phyloP scores from a whole-genome alignment of 495 filamentous ascomycete genomes.

The Xylaria flabelliformis region DNA sequence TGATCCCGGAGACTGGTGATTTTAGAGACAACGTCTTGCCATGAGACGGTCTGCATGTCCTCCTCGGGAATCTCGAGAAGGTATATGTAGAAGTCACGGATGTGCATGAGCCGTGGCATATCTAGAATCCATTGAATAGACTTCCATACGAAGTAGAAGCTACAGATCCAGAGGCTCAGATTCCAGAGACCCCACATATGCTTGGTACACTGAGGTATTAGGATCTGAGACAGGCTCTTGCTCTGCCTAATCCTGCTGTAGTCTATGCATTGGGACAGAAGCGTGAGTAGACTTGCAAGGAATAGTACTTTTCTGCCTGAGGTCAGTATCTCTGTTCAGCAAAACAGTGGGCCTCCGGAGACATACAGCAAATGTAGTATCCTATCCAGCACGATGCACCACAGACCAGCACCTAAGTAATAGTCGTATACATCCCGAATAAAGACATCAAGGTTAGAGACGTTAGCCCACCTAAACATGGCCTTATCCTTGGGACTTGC shows the following conservation, averaged over 20 bases:
- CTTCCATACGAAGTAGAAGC: slow-evolving; percentile 87
- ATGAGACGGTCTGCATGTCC: slow-evolving; percentile 95
- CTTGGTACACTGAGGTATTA: slow-evolving; percentile 81
- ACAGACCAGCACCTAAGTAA: slow-evolving; percentile 83
- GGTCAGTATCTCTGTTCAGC: slow-evolving; percentile 30
- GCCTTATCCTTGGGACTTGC: slow-evolving; percentile 80
- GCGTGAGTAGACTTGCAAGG: slow-evolving; percentile 81
- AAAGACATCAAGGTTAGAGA: slow-evolving; percentile 89
- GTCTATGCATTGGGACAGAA: slow-evolving; percentile 87
- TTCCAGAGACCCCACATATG: slow-evolving; percentile 85
- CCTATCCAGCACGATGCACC: slow-evolving; percentile 81
- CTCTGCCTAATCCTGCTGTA: slow-evolving; percentile 77
- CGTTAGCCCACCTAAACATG: slow-evolving; percentile 95
- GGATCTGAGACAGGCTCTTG: slow-evolving; percentile 74
- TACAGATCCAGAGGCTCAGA: slow-evolving; percentile 81
- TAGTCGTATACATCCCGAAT: slow-evolving; percentile 90
- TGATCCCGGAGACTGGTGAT: slow-evolving; percentile 86
- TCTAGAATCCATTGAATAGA: slow-evolving; percentile 77
- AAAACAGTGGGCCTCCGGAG: not conserved
- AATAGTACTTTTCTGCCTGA: slow-evolving; percentile 65
- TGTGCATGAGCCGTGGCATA: slow-evolving; percentile 72
- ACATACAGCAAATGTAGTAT: slow-evolving; percentile 76
- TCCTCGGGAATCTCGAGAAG: slow-evolving; percentile 85
- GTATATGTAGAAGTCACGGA: slow-evolving; percentile 89
- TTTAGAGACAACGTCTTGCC: slow-evolving; percentile 91